Evolutionary conservation across 768 basidiomycete species (phyloP), one percentile per base, ranked within the genome.

Genomic region (Lactarius pseudohatsudake): DNA sequence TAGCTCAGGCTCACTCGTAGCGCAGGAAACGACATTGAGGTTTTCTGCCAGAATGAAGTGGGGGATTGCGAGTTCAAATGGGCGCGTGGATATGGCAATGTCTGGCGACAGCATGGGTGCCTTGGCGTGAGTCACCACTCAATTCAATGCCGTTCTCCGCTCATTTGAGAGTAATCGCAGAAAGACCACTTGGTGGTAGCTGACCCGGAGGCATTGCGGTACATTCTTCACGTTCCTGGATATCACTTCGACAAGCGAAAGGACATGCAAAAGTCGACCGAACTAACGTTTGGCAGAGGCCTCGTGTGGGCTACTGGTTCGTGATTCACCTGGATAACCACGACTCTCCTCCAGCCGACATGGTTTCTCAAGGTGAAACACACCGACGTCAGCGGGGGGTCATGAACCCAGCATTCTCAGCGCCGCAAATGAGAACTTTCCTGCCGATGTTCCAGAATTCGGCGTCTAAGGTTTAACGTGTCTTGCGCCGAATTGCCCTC

Each of bases 211-310:
- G 75, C 75, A 0, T 63, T 76, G 3, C 75, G 73, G 63, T 70
- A 74, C 66, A 71, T 76, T 56, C 65, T 71, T 4, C 72, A 76
- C 57, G 73, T 69, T 55, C 71, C 73, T 1, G 73, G 74, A 47
- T 75, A 75, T 62, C 67, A 71, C 58, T 76, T 68, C 55, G 55
- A 45, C 9, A 72, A 66, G 38, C 41, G 45, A 32, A 38, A 18
- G 0, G 68, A 66, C 3, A n/a, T 56, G 8, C 22, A 64, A 10
- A 67, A 70, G 30, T 28, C 62, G 22, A 63, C 62, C 1, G 61
- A 72, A 7, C 43, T 72, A 38, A 55, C 71, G 16, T 59, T 66
- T 4, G 73, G 73, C 2, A 34, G 58, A 5, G 69, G 73, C 13
- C 66, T 73, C 15, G 32, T 70, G 11, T 70, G 45, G 40, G 70